Base-by-base conservation (phyloP, 176 grass and related monocot genomes). In the Carex littledalei region DNA sequence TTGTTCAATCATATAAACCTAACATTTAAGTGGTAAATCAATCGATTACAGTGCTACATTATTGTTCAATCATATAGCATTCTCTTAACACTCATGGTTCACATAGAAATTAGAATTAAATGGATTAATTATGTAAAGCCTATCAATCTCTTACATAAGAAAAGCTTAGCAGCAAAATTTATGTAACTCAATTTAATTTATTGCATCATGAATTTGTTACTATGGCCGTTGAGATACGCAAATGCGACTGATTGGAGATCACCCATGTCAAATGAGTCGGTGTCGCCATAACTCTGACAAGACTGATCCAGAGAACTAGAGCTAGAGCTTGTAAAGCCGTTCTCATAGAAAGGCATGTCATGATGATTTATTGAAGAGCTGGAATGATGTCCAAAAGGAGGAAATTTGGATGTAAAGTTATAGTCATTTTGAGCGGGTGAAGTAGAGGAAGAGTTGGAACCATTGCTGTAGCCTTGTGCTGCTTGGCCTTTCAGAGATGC, bases 201-300 rank as follows among this genome's bases (percentile, higher is more conserved):
- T 47, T 39, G 37, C 37, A 39, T 8, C 63, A 63, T 50, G 60
- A 54, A 83, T 22, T 76, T 68, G 63, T 29, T 83, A 52, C 43
- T 85, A 91, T 85, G 89, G 82, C 72, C 88, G 10, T 98, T 89
- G 60, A 98, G 81, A 85, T 90, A 90, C 5, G 89, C 86, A 77
- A 92, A 95, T 47, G 93, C 85, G 22, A 93, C 86, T 17, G 86
- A 90, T 78, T 93, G 91, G 63, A 95, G 90, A 32, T 94, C 90
- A 66, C 90, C 94, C 82, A 90, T 87, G 32, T 88, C 94, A 63
- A 85, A 90, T 63, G 86, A 88, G 64, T 76, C 91, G 21, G 22
- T 86, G 62, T 75, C 88, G 16, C 67, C 73, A 2, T 89, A 92
- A 37, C 76, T 81, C 87, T 89, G 81, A 22, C 78, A 91, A 86